These are phyloP conservation scores for Yamadazyma friedrichii DNA, from an alignment of 1,139 yeast species.

Conservation along the genomic window DNA sequence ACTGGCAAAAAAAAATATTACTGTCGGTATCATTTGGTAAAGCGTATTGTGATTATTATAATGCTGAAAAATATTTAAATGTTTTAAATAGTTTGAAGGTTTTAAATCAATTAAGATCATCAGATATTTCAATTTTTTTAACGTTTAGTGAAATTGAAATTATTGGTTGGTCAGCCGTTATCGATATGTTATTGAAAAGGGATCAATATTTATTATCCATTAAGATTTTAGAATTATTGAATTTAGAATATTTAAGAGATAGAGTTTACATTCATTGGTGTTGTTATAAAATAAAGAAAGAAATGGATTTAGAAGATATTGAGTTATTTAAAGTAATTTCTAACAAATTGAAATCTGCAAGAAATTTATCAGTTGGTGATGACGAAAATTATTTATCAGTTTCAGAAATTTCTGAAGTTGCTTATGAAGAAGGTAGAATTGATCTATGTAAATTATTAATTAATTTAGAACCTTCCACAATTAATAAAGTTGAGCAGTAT, in stretches of 20 bases:
- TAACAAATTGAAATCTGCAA: slow-evolving; percentile 36
- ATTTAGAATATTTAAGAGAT: slow-evolving; percentile 47
- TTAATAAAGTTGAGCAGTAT: slow-evolving; percentile 61
- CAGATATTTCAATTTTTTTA: slow-evolving; percentile 66
- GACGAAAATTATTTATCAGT: slow-evolving; percentile 47
- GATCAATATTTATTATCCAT: slow-evolving; percentile 64
- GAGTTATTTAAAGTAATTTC: slow-evolving; percentile 53
- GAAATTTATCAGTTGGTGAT: slow-evolving; percentile 5
- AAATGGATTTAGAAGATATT: slow-evolving; percentile 55
- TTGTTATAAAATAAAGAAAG: slow-evolving; percentile 60
- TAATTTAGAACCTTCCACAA: slow-evolving; percentile 65
- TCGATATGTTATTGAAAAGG: slow-evolving; percentile 59
- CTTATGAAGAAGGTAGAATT: slow-evolving; percentile 81
- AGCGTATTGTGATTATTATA: slow-evolving; percentile 48
- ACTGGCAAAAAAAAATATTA: slow-evolving; percentile 76
- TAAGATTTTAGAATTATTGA: slow-evolving; percentile 54
- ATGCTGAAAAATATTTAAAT: slow-evolving; percentile 60
- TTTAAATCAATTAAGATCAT: slow-evolving; percentile 63
- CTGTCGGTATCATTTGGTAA: slow-evolving; percentile 89
- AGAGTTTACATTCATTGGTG: slow-evolving; percentile 80
- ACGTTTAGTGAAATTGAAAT: slow-evolving; percentile 54
- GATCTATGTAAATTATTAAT: slow-evolving; percentile 64
- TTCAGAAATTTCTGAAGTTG: slow-evolving; percentile 63
- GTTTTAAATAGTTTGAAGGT: slow-evolving; percentile 63
- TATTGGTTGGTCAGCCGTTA: slow-evolving; percentile 53